A percentile compares a stretch with the other conserved stretches of the same genome.
These are phyloP conservation scores for Tetrapisispora namnaoensis DNA, from an alignment of 805 yeast genomes.

Conservation along the genomic window DNA sequence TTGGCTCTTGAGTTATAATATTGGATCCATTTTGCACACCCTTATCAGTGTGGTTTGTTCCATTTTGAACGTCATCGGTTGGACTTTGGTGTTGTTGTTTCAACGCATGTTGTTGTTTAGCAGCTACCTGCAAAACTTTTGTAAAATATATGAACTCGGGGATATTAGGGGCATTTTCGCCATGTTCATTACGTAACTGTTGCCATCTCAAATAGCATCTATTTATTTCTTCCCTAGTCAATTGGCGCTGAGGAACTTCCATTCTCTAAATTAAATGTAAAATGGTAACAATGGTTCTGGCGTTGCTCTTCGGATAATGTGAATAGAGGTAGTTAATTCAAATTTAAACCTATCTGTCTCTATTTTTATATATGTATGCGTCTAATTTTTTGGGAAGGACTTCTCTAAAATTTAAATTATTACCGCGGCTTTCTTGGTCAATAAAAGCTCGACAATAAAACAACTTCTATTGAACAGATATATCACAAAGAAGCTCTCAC, in stretches of 20 bases:
- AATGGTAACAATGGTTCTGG: no score
- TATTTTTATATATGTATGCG: no score
- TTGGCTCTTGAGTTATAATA: neutral
- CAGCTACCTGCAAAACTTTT: constrained; percentile 27
- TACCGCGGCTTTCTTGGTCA: no score
- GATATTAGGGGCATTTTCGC: constrained; percentile 27
- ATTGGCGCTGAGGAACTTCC: constrained; percentile 25
- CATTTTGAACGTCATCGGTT: constrained; percentile 2
- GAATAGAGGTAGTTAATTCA: no score
- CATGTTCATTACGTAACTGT: constrained; percentile 28
- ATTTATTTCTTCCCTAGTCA: constrained; percentile 29
- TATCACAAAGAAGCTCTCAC: neutral
- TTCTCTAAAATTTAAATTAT: no score
- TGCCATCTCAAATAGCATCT: constrained; percentile 32
- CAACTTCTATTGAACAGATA: neutral
- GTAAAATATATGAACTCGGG: constrained; percentile 30
- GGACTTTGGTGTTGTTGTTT: constrained; percentile 16
- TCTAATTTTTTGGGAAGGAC: no score
- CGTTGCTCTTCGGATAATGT: no score
- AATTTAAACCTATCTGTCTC: no score
- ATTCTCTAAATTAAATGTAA: constrained; percentile 1
- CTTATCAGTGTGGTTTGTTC: neutral
- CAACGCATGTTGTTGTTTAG: constrained; percentile 26
- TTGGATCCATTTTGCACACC: neutral
- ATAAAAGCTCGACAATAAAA: no score